Evolutionary conservation across 2,329 filamentous ascomycete species (phyloP).

Genomic region (Biscogniauxia mediterranea): DNA sequence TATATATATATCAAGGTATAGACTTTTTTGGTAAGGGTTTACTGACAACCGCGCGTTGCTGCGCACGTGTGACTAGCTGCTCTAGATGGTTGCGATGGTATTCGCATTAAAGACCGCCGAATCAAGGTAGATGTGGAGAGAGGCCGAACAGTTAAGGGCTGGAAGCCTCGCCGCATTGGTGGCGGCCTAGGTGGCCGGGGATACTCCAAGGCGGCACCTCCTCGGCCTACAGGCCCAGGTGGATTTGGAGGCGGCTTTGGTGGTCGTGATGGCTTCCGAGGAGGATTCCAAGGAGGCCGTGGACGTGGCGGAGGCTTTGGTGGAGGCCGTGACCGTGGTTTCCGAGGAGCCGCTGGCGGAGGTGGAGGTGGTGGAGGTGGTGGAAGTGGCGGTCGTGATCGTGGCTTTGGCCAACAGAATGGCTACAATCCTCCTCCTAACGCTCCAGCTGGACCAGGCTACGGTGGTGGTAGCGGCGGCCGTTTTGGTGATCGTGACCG

Average conservation of each 20-base stretch:
- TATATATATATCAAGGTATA: slow-evolving; percentile 37
- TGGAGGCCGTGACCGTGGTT: slow-evolving; percentile 36
- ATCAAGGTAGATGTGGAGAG: slow-evolving; percentile 96
- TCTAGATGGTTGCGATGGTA: slow-evolving; percentile 79
- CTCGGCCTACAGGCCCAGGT: slow-evolving; percentile 66
- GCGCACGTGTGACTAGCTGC: slow-evolving; percentile 72
- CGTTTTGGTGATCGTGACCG: slow-evolving; percentile 41
- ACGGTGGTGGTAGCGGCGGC: slow-evolving; percentile 48
- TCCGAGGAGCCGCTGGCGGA: slow-evolving; percentile 52
- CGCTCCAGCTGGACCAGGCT: slow-evolving; percentile 60
- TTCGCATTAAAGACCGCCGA: slow-evolving; percentile 87
- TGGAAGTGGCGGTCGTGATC: slow-evolving; percentile 47
- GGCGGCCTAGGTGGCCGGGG: slow-evolving; percentile 89
- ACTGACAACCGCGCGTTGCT: slow-evolving; percentile 66
- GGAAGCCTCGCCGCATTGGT: slow-evolving; percentile 87
- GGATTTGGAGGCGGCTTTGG: slow-evolving; percentile 56
- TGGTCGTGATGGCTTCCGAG: slow-evolving; percentile 56
- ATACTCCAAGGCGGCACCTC: slow-evolving; percentile 79
- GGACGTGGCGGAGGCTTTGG: slow-evolving; percentile 38
- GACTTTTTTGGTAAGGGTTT: slow-evolving; percentile 55
- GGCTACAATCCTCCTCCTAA: slow-evolving; percentile 55
- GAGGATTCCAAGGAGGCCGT: slow-evolving; percentile 51
- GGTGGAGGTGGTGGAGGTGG: slow-evolving; percentile 54
- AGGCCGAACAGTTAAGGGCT: slow-evolving; percentile 88
- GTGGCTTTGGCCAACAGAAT: slow-evolving; percentile 42